Evolutionary conservation across 495 filamentous ascomycete species (phyloP).

Genomic region (Xylaria telfairii): DNA sequence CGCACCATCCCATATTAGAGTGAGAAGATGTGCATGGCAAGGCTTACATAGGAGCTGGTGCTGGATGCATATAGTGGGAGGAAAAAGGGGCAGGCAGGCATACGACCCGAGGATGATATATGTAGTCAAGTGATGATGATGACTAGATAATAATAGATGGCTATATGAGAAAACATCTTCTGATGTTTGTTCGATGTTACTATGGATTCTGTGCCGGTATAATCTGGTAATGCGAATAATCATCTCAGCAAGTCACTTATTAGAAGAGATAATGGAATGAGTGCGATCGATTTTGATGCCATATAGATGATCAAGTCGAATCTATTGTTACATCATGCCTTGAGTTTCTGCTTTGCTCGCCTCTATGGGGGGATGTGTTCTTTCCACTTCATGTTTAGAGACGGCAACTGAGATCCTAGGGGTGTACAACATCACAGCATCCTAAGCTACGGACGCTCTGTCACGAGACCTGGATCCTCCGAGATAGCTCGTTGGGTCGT

Average conservation of each 20-base stretch:
- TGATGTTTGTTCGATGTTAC: background rate
- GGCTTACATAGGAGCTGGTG: background rate
- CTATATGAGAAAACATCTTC: background rate
- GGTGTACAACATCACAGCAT: background rate
- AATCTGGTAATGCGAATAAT: background rate
- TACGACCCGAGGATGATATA: conserved; percentile 12
- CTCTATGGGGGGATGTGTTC: background rate
- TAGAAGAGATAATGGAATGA: background rate
- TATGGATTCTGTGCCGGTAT: too few relatives aligned
- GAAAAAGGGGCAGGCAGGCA: conserved; percentile 1
- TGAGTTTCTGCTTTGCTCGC: background rate
- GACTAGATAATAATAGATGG: conserved; percentile 19
- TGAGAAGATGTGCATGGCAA: conserved; percentile 17
- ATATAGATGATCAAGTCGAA: background rate
- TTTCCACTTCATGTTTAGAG: background rate
- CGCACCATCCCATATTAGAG: conserved; percentile 17
- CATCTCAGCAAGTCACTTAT: background rate
- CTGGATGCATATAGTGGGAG: conserved; percentile 9
- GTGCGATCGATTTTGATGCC: background rate
- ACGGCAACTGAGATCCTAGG: background rate
- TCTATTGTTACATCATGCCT: conserved; percentile 13
- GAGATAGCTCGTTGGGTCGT: background rate
- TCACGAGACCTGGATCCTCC: background rate
- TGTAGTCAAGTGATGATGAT: conserved; percentile 22
- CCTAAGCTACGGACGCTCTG: background rate